Percentiles rank a stretch among this genome's conserved stretches.
phyloP scores from a whole-genome alignment of 2,329 filamentous ascomycete species.

The Neurospora sp. region DNA sequence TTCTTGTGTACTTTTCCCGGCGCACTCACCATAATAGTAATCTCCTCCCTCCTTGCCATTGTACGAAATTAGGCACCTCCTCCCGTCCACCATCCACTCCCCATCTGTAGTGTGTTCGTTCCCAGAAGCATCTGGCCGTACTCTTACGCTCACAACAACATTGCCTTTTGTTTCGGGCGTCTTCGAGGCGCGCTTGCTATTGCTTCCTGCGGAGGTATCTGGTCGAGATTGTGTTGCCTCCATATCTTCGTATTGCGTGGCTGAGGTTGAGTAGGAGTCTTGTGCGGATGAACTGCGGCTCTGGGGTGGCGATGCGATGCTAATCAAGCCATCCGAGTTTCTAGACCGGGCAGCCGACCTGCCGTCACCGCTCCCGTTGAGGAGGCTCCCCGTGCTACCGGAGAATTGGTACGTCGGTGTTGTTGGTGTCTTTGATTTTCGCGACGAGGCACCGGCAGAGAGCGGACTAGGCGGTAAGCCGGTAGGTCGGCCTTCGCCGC shows the following conservation, averaged over 20 bases:
- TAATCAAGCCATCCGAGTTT: constrained; percentile 66
- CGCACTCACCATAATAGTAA: constrained; percentile 71
- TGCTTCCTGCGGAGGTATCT: constrained; percentile 27
- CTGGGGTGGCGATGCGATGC: constrained; percentile 71
- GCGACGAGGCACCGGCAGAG: constrained; percentile 39
- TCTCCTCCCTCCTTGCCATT: constrained; percentile 84
- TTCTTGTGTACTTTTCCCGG: constrained; percentile 7
- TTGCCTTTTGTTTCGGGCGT: constrained; percentile 73
- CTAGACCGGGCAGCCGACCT: constrained; percentile 59
- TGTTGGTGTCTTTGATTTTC: constrained; percentile 47
- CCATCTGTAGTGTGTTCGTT: constrained; percentile 55
- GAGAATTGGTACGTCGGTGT: constrained; percentile 42
- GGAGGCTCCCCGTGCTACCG: constrained; percentile 55
- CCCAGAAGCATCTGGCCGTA: constrained; percentile 69
- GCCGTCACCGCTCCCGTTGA: constrained; percentile 70
- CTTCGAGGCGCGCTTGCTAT: constrained; percentile 43
- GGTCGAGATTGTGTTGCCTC: constrained; percentile 37
- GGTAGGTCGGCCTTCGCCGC: constrained; percentile 45
- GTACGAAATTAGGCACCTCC: constrained; percentile 72
- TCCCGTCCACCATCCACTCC: constrained; percentile 88
- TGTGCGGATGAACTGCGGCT: constrained; percentile 88
- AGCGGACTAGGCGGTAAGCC: constrained; percentile 56
- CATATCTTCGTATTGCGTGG: constrained; percentile 77
- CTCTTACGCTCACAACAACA: constrained; percentile 88
- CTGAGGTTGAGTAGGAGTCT: constrained; percentile 83